These are phyloP conservation scores for Mortierella polycephala DNA, from an alignment of 371 early-diverging fungal genomes.

Conservation along the genomic window DNA sequence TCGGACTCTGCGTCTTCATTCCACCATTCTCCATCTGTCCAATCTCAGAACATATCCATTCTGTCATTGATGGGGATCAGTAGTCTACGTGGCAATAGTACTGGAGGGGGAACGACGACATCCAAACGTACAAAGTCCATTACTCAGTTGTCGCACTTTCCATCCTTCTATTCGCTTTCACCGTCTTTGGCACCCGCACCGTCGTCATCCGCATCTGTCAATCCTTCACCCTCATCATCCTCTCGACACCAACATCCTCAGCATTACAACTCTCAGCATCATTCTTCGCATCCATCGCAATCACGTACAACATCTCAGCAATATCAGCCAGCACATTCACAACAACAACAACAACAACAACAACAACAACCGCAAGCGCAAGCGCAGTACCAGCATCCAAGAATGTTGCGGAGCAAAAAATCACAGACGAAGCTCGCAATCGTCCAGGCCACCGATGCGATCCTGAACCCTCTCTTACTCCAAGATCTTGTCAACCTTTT, in stretches of 20 bases:
- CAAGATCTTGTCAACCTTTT: conserved; percentile 28
- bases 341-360: neutral
- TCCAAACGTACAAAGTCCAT: conserved; percentile 9
- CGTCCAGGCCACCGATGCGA: conserved; percentile 21
- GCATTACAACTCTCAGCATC: neutral
- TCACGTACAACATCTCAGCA: neutral
- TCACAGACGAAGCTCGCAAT: conserved; percentile 17
- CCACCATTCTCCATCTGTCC: neutral
- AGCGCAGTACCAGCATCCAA: neutral
- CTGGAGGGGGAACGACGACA: neutral
- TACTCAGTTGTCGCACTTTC: conserved; percentile 13
- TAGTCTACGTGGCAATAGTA: neutral
- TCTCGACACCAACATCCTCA: neutral
- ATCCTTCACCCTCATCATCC: neutral
- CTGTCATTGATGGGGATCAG: conserved; percentile 8
- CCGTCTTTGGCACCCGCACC: neutral
- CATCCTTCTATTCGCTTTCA: conserved; percentile 8
- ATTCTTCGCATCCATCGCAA: neutral
- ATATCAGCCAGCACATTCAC: neutral
- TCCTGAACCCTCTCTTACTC: conserved; percentile 24
- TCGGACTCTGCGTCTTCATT: neutral
- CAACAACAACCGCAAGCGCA: neutral
- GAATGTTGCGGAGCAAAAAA: conserved; percentile 15
- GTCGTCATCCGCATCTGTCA: neutral
- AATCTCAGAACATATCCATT: conserved; percentile 7